Conservation (phyloP, 495 filamentous ascomycete species). For the Articulospora tetracladia region DNA sequence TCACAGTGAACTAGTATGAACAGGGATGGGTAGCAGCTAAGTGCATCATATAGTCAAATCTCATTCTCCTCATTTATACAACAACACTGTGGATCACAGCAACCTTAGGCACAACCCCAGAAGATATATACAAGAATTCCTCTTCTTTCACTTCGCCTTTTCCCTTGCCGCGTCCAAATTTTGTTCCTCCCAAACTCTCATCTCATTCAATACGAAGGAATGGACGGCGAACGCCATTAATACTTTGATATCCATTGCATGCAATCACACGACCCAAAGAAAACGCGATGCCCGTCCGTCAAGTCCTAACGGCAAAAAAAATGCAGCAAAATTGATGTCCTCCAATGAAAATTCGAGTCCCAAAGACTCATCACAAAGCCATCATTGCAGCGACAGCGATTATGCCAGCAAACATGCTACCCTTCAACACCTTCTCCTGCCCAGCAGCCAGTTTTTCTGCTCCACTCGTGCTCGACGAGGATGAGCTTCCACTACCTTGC, state of each 20-base stretch:
- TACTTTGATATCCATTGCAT: background rate
- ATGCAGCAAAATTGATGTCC: slow-evolving; percentile 6
- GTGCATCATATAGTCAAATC: too few relatives aligned
- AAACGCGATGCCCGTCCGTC: slow-evolving; percentile 14
- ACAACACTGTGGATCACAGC: background rate
- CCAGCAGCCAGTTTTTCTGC: slow-evolving; percentile 19
- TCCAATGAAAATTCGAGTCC: background rate
- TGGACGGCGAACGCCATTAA: slow-evolving; percentile 27
- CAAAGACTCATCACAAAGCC: slow-evolving; percentile 29
- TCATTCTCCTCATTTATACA: too few relatives aligned
- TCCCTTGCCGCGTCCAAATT: background rate
- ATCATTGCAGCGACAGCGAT: slow-evolving; percentile 43
- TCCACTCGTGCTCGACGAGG: slow-evolving; percentile 26
- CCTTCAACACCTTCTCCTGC: slow-evolving; percentile 37
- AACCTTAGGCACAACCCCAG: background rate
- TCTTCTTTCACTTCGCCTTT: background rate
- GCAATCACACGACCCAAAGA: background rate
- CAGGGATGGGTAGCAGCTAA: too few relatives aligned
- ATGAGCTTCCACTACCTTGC: slow-evolving; percentile 2
- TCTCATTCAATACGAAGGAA: slow-evolving; percentile 11
- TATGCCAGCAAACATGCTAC: slow-evolving; percentile 46
- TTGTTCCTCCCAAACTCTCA: background rate
- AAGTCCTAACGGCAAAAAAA: background rate
- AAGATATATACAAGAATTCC: background rate
- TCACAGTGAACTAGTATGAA: too few relatives aligned